Evolutionary conservation across 352 stramenopile genomes (phyloP).

Genomic region (Globisporangium emineosum): DNA sequence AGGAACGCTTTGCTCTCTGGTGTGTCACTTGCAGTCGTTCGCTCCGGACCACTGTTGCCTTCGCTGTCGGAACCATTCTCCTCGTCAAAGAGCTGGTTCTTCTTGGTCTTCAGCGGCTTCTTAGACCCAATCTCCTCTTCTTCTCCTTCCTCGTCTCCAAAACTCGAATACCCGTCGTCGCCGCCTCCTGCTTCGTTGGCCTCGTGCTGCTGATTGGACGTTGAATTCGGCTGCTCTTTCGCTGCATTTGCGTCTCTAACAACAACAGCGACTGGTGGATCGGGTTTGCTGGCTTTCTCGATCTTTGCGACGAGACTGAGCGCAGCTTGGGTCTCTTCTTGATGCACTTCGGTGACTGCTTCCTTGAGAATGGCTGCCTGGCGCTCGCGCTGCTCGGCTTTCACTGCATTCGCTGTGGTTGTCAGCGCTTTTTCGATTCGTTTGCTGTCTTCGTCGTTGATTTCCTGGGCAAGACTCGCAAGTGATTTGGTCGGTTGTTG

Average conservation of each 20-base stretch:
- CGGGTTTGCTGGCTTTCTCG: slow-evolving; percentile 3
- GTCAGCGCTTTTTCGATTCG: slow-evolving; percentile 33
- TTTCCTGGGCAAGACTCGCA: slow-evolving; percentile 41
- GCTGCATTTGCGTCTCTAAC: neutral
- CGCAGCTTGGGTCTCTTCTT: slow-evolving; percentile 29
- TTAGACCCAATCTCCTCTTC: neutral
- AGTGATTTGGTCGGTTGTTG: slow-evolving; percentile 16
- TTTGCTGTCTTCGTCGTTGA: slow-evolving; percentile 39
- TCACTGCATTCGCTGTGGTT: slow-evolving; percentile 37
- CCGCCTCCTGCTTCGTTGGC: slow-evolving; percentile 19
- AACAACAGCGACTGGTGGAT: neutral
- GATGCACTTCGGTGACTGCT: slow-evolving; percentile 22
- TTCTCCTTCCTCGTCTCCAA: slow-evolving; percentile 42
- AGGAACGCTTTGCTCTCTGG: slow-evolving; percentile 59
- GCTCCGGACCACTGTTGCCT: slow-evolving; percentile 16
- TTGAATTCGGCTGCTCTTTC: neutral
- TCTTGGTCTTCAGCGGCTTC: neutral
- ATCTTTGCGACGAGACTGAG: slow-evolving; percentile 18
- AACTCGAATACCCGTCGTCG: slow-evolving; percentile 59
- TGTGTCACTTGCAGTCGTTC: slow-evolving; percentile 47
- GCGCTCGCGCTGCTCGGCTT: slow-evolving; percentile 26
- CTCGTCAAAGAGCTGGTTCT: slow-evolving; percentile 11
- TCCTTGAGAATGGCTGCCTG: slow-evolving; percentile 23
- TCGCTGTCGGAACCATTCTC: slow-evolving; percentile 21
- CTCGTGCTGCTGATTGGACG: slow-evolving; percentile 5